These are phyloP conservation scores for Byssochlamys sp. DNA, from an alignment of 2,329 filamentous ascomycete genomes.

Conservation along the genomic window DNA sequence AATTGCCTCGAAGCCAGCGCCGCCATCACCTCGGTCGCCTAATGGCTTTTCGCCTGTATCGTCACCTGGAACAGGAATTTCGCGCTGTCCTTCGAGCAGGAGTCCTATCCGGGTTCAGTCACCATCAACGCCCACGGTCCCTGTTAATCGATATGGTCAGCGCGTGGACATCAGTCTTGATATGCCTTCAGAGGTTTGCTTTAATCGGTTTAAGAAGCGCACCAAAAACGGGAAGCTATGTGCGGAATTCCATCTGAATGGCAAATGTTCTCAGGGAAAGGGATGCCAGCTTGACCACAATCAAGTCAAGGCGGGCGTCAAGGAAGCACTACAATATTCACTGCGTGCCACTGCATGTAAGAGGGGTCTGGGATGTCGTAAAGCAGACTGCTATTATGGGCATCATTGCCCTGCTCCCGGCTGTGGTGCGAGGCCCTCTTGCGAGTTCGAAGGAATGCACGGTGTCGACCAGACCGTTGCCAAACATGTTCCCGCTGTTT, in stretches of 20 bases:
- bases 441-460: not conserved
- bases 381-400: constrained; percentile 27
- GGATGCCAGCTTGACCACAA: constrained; percentile 32
- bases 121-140: not conserved
- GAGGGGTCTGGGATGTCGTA: constrained; percentile 26
- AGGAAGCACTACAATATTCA: constrained; percentile 32
- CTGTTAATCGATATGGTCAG: not conserved
- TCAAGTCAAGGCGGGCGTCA: constrained; percentile 23
- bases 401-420: constrained; percentile 18
- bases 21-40: not conserved
- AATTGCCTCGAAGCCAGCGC: not conserved
- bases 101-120: not conserved
- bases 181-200: not conserved
- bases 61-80: not conserved
- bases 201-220: constrained; percentile 2
- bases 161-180: not conserved
- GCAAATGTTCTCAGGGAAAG: constrained; percentile 17
- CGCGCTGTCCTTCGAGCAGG: not conserved
- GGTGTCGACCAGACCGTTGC: not conserved
- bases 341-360: constrained; percentile 1
- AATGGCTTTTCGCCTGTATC: not conserved
- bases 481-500: not conserved
- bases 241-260: constrained; percentile 33
- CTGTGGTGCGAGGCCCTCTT: not conserved
- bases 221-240: constrained; percentile 30